Evolutionary conservation across 2,329 filamentous ascomycete species (phyloP), one percentile per base, ranked within the genome.

Genomic region (Hypoxylon rubiginosum): DNA sequence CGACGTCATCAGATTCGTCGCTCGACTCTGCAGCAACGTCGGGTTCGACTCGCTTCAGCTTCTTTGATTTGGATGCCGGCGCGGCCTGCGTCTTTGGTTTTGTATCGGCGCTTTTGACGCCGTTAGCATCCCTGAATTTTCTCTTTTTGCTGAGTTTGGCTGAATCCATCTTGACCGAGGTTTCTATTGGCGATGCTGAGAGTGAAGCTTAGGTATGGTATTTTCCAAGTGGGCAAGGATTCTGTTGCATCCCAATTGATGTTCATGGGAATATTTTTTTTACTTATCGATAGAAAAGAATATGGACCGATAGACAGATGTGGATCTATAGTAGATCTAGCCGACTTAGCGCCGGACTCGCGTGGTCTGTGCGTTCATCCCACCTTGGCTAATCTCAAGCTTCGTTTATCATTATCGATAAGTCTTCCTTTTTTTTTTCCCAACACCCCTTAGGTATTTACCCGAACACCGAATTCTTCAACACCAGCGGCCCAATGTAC

Each of bases 71-170:
- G 43, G 80, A 78, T 24, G 76, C 60, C 36, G 74, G 67, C 28
- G 72, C 60, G 46, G 75, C 60, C 15, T 73, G 71, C 48, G 71
- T 64, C 36, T 73, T 72, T 49, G 73, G 68, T 36, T 73, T 74
- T 9, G 76, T 77, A 56, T 73, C 75, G 63, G 67, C 49, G 11
- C 49, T 57, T 62, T 78, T 77, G 13, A 59, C 64, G 64, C 71
- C 71, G 65, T 76, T 76, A 58, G 71, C 72, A 51, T 79, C 77
- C 72, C 74, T 76, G 46, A 75, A 73, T 69, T 80, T 80, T 56
- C 83, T 79, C 77, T 85, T 85, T 70, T 84, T 84, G 73, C 72
- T 79, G 52, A 70, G 61, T 30, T 73, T 73, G 24, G 57, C 52
- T 6, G 74, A 72, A 28, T 75, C 74, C 75, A 77, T 77, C 24